phyloP scores from a whole-genome alignment of 2,329 filamentous ascomycete species.

The Venturia pyrina region DNA sequence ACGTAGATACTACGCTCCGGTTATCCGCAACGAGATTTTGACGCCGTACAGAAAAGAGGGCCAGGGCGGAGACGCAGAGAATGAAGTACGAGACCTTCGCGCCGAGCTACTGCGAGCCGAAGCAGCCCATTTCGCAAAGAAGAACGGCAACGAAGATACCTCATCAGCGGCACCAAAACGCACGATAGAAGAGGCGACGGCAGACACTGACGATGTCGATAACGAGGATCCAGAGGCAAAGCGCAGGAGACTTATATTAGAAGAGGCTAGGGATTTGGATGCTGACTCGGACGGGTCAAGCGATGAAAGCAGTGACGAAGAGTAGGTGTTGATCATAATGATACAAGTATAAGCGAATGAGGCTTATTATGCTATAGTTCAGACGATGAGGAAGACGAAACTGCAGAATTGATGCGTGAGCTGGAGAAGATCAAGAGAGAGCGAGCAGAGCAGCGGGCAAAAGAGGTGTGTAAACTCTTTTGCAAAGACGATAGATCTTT shows the following conservation, averaged over 20 bases:
- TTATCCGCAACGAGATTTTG: background rate
- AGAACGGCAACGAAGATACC: constrained; percentile 48
- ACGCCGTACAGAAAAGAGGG: constrained; percentile 54
- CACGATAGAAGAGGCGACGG: constrained; percentile 44
- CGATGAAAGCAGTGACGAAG: constrained; percentile 50
- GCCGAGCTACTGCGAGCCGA: constrained; percentile 86
- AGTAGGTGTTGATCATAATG: constrained; percentile 30
- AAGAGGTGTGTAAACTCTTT: constrained; percentile 41
- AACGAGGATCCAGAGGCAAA: constrained; percentile 70
- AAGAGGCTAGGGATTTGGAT: constrained; percentile 81
- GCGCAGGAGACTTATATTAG: constrained; percentile 66
- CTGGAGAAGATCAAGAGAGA: constrained; percentile 89
- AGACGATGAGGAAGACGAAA: constrained; percentile 61
- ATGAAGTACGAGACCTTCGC: constrained; percentile 64
- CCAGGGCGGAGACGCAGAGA: constrained; percentile 74
- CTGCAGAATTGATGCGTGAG: constrained; percentile 82
- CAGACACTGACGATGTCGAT: constrained; percentile 33
- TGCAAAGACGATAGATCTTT: background rate
- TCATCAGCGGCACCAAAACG: constrained; percentile 49
- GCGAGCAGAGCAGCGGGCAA: constrained; percentile 68
- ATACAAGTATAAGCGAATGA: background rate
- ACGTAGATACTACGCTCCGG: constrained; percentile 20
- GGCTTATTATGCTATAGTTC: constrained; percentile 19
- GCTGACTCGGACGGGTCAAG: constrained; percentile 59
- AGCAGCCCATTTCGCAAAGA: constrained; percentile 77